Evolutionary conservation across 2,329 filamentous ascomycete genomes (phyloP), one percentile per base, ranked within the genome.

Genomic region (Sclerotinia borealis): DNA sequence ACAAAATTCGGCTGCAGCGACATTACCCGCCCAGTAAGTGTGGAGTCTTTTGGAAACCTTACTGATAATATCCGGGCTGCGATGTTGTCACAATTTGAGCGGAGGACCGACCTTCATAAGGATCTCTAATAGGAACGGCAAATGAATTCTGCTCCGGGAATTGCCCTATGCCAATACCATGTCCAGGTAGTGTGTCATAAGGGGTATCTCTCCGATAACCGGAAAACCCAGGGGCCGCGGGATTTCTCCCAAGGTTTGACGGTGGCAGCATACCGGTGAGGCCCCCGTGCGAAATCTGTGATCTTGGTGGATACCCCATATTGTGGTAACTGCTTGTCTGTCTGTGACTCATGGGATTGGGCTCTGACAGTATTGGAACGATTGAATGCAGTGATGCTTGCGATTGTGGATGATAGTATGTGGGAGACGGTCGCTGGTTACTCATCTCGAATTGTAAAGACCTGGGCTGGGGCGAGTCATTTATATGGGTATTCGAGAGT

Each of bases 401-500:
- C 10, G 61, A 47, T 34, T 59, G 61, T 11, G 54, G 36, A 19
- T 34, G 19, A 36, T 63, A 63, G 37, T 39, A 63, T 9, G 31
- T 43, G 19, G 61, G 52, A 25, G 61, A 58, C 31, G 45, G 48
- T 4, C 61, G 45, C 45, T 63, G 54, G 27, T 19, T 63, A 29
- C 22, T 27, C 17, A 59, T 34, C 15, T 63, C 61, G 11, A 63
- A 63, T 41, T 59, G 52, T 34, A 58, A 39, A 22, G 39, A 37
- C n/a, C 56, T 48, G 15, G 61, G 45, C 13, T 63, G 61, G 29
- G 61, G 54, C 22, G 52, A 51, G 45, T 50, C 47, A 39, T 58
- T 31, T 31, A 63, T 25, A 36, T 63, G 61, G 17, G 61, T 63
- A 34, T 43, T 59, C 11, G 52, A 50, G 36, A 63, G 39, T 39